phyloP scores from a whole-genome alignment of 2,329 filamentous ascomycete species.

The Alternaria panax region DNA sequence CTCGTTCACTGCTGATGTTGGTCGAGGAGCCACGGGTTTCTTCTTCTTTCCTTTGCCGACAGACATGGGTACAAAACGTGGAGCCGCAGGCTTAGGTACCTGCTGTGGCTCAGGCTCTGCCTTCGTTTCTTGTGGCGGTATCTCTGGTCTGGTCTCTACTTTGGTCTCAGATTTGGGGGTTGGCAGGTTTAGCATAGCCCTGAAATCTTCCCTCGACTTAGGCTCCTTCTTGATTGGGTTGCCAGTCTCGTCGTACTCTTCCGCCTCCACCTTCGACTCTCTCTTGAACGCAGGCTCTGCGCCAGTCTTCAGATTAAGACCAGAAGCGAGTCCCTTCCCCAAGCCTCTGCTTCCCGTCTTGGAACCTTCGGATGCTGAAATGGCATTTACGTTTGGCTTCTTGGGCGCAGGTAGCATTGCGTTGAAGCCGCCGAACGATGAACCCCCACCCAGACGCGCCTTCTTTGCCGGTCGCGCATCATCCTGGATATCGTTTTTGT shows the following conservation, averaged over 20 bases:
- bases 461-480: constrained; percentile 71
- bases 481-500: constrained; percentile 52
- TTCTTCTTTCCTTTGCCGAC: constrained; percentile 74
- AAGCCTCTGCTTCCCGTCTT: constrained; percentile 42
- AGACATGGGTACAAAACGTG: constrained; percentile 86
- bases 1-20: constrained; percentile 9
- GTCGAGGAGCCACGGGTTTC: constrained; percentile 23
- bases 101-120: constrained; percentile 53
- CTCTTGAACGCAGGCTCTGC: constrained; percentile 82
- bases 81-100: constrained; percentile 76
- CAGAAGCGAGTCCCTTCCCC: constrained; percentile 56
- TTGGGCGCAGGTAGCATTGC: constrained; percentile 88
- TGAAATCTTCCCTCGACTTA: constrained; percentile 42
- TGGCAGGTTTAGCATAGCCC: constrained; percentile 47
- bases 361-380: constrained; percentile 34
- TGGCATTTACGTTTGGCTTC: constrained; percentile 46
- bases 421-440: constrained; percentile 81
- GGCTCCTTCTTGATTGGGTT: constrained; percentile 40
- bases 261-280: constrained; percentile 54
- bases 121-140: constrained; percentile 46
- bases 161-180: constrained; percentile 34
- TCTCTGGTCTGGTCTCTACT: constrained; percentile 37
- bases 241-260: constrained; percentile 48
- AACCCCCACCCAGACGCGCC: constrained; percentile 66
- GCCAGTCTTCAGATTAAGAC: constrained; percentile 81